phyloP scores from a whole-genome alignment of 306 rosid genomes.

The Pterocarpus macrocarpus region DNA sequence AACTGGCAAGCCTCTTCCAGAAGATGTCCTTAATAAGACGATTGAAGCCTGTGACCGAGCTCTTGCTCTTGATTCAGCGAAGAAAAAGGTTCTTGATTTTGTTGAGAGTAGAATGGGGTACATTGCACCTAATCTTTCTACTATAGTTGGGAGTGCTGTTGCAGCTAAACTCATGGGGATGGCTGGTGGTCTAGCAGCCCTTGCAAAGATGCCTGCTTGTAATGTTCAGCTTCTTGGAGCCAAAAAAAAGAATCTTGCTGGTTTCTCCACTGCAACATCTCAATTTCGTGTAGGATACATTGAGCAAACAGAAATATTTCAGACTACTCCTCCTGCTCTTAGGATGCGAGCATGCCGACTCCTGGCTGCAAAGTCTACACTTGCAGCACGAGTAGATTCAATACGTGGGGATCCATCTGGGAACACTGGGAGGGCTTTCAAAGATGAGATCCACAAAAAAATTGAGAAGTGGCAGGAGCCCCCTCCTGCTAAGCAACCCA shows the following conservation, averaged over 20 bases:
- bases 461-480: constrained; percentile 99
- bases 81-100: constrained; percentile 92
- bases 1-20: constrained; percentile 96
- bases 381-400: constrained; percentile 94
- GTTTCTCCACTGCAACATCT: constrained; percentile 94
- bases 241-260: constrained; percentile 91
- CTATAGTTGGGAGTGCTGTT: constrained; percentile 92
- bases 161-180: constrained; percentile 99
- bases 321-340: constrained; percentile 85
- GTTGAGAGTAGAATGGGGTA: constrained; percentile 98
- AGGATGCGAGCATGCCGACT: constrained; percentile 93
- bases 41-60: constrained; percentile 96
- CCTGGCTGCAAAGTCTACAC: constrained; percentile 87
- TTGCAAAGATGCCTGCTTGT: constrained; percentile 99
- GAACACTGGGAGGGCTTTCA: constrained; percentile 68
- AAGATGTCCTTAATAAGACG: constrained; percentile 82
- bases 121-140: constrained; percentile 95
- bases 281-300: constrained; percentile 92
- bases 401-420: constrained; percentile 94
- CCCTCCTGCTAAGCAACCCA: constrained; percentile 97
- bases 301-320: constrained; percentile 92
- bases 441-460: constrained; percentile 81
- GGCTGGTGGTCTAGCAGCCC: constrained; percentile 82
- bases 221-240: constrained; percentile 99
- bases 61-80: constrained; percentile 84